Percentiles rank a stretch among this genome's conserved stretches.
Evolutionary conservation across 805 yeast species (phyloP).

Genomic region (Barnettozyma siamensis): DNA sequence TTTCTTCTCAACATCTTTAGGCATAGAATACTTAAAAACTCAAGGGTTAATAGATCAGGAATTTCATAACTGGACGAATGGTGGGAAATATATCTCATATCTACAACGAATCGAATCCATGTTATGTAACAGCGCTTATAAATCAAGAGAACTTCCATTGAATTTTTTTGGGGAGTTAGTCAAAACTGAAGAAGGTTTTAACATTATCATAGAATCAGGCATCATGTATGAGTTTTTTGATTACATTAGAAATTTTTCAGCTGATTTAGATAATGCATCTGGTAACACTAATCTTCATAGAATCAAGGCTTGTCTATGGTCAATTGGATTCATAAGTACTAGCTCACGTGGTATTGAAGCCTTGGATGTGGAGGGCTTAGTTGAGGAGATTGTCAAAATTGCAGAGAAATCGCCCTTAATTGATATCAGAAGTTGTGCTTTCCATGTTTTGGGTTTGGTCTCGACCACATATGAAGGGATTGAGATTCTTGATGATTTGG

Average conservation of each 20-base stretch:
- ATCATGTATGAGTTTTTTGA: conserved; percentile 37
- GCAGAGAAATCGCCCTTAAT: conserved; percentile 43
- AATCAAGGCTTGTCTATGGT: conserved; percentile 79
- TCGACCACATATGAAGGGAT: conserved; percentile 71
- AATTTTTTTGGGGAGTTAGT: conserved; percentile 81
- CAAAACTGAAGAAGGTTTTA: conserved; percentile 74
- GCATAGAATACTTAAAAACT: conserved; percentile 59
- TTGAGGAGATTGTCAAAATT: conserved; percentile 48
- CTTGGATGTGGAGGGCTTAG: conserved; percentile 46
- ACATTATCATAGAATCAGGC: conserved; percentile 47
- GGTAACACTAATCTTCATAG: conserved; percentile 33
- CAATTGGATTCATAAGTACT: conserved; percentile 77
- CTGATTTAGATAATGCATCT: conserved; percentile 18
- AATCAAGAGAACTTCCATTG: conserved; percentile 35
- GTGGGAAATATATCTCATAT: conserved; percentile 38
- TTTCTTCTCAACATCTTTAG: conserved; percentile 59
- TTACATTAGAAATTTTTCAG: conserved; percentile 28
- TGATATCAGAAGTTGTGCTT: conserved; percentile 71
- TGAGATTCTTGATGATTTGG: conserved; percentile 75
- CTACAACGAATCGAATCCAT: conserved; percentile 44
- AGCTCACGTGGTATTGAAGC: conserved; percentile 61
- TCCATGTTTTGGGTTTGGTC: conserved; percentile 69
- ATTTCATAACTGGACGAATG: conserved; percentile 60
- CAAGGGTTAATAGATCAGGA: conserved; percentile 58
- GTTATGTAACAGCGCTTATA: conserved; percentile 13